These are phyloP conservation scores for Curvularia verruculosa DNA, from an alignment of 2,329 filamentous ascomycete genomes.

Conservation along the genomic window DNA sequence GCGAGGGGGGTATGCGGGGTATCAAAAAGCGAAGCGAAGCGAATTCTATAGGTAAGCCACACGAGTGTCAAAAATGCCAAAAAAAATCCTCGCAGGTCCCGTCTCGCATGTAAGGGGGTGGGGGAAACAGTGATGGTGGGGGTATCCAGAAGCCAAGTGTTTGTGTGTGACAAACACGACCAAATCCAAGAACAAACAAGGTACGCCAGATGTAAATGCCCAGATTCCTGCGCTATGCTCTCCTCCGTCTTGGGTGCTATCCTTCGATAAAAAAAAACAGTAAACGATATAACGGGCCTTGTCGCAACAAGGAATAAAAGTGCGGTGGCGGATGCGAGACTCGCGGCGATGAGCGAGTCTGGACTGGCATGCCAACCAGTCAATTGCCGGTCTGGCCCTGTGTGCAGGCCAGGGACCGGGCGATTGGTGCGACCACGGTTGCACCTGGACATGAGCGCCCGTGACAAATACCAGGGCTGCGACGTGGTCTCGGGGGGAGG, in stretches of 20 bases:
- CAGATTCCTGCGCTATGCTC: slow-evolving; percentile 5
- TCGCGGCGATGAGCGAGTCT: too few relatives aligned
- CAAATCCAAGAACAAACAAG: slow-evolving; percentile 3
- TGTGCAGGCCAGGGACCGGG: neutral
- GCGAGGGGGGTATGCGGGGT: slow-evolving; percentile 1
- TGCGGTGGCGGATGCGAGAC: neutral
- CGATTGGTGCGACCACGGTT: neutral
- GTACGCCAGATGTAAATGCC: slow-evolving; percentile 12
- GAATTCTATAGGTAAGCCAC: slow-evolving; percentile 15
- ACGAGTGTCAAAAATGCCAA: neutral
- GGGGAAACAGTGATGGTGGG: slow-evolving; percentile 16
- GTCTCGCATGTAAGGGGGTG: too few relatives aligned
- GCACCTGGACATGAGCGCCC: neutral
- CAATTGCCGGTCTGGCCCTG: slow-evolving; percentile 4
- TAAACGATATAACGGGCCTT: neutral
- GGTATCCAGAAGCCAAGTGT: slow-evolving; percentile 22
- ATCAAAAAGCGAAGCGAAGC: neutral
- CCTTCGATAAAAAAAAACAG: neutral
- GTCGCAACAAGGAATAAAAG: neutral
- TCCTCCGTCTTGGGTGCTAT: slow-evolving; percentile 1
- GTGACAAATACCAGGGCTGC: neutral
- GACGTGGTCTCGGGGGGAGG: too few relatives aligned
- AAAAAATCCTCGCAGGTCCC: neutral
- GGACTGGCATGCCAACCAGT: slow-evolving; percentile 3
- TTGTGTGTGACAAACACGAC: slow-evolving; percentile 15